Evolutionary conservation across 2,329 filamentous ascomycete genomes (phyloP), one percentile per base, ranked within the genome.

Genomic region (Paecilomyces variotii): DNA sequence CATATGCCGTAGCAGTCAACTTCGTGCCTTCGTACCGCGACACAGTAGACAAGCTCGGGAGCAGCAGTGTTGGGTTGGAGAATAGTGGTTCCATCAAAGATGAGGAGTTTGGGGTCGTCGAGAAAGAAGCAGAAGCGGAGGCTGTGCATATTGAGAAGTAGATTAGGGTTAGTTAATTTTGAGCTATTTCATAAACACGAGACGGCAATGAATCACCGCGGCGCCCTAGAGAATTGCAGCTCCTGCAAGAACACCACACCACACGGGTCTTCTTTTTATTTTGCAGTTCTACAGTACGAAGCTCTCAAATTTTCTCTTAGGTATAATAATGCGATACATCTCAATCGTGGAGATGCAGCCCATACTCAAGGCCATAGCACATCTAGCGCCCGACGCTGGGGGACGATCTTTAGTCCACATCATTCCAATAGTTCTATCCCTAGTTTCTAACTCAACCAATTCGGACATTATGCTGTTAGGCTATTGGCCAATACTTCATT

Each of bases 1-100:
- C 79, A 0, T 87, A 87, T 61, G 79, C 84, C 0, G 49, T 84
- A 24, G 79, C 79, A 5, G 84, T 86, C 61, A 91, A 91, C 72
- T 89, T 89, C 64, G 76, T 85, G 3, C 84, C 86, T 0, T 73
- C 78, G 2, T 90, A 91, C 68, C 77, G 81, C 34, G 75, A 81
- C 57, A 82, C 85, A 0, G 83, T 86, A 2, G 88, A 91, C 67
- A 78, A 74, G 58, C 75, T 82, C 50, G 76, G 76, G 0, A 73
- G 74, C 35, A 76, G 78, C 5, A 74, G 75, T 25, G 72, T 83
- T 61, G 80, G 80, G 1, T 61, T 74, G 35, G 71, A 73, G 54
- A 50, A 45, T 45, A 49, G 9, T 27, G 10, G 19, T 27, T 59
- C 14, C 57, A 7, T 4, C 6, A 62, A 62, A n/a, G 63, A 63